A percentile compares a stretch with the other conserved stretches of the same genome.
Evolutionary conservation across 768 basidiomycete genomes (phyloP).

Genomic region (Cystofilobasidium ferigula): DNA sequence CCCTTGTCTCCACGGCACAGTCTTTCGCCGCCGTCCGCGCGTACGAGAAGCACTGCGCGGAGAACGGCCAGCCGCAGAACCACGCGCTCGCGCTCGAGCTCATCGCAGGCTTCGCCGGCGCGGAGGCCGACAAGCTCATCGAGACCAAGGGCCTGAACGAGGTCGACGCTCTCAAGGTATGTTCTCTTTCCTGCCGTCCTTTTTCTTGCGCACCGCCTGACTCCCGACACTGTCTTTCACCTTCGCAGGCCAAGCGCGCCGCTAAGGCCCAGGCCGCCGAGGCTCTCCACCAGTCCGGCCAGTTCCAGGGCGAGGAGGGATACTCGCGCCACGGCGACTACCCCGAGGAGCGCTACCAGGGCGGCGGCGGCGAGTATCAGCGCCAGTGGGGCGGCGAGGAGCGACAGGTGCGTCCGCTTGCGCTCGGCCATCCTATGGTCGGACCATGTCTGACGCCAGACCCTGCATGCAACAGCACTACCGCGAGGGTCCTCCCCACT

Average conservation of each 20-base stretch:
- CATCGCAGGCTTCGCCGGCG: conserved; percentile 39
- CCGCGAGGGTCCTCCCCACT: neutral
- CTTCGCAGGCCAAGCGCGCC: conserved; percentile 30
- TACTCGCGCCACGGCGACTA: conserved; percentile 13
- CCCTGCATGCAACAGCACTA: neutral
- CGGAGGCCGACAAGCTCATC: conserved; percentile 40
- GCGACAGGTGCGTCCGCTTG: neutral
- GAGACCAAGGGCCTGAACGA: conserved; percentile 40
- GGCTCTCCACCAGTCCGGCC: conserved; percentile 14
- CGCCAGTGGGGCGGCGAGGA: conserved; percentile 12
- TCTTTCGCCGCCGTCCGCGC: conserved; percentile 15
- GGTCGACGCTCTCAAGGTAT: conserved; percentile 26
- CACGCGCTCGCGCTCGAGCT: conserved; percentile 29
- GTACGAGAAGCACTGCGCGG: conserved; percentile 37
- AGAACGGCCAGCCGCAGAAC: conserved; percentile 37
- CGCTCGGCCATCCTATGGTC: neutral
- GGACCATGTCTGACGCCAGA: neutral
- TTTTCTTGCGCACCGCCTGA: neutral
- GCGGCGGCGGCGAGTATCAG: neutral
- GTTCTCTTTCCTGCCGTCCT: neutral
- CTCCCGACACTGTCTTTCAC: neutral
- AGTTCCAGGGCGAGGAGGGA: conserved; percentile 1
- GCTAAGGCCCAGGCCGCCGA: conserved; percentile 30
- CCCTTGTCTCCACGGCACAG: too few species aligned
- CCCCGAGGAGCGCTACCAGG: neutral